These are phyloP conservation scores for Geranium rotundifolium DNA, from an alignment of 345 rosid species.

Conservation along the genomic window DNA sequence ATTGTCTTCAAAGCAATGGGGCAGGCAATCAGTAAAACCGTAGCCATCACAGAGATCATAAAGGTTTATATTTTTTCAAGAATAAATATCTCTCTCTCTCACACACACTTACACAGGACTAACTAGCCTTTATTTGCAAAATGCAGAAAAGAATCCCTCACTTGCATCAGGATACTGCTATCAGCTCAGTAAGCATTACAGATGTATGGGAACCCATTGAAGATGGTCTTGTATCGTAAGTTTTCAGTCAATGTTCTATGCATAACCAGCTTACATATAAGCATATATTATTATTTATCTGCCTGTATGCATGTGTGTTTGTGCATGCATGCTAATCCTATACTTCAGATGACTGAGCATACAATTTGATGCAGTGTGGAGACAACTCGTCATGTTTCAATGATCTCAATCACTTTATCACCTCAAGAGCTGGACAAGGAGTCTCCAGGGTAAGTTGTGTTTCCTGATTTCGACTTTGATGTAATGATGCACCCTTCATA, in stretches of 20 bases:
- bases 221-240: conserved; percentile 91
- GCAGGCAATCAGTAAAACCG: conserved; percentile 86
- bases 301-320: background rate
- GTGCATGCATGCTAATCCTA: background rate
- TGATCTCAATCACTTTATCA: conserved; percentile 86
- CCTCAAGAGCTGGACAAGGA: conserved; percentile 46
- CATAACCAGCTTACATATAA: background rate
- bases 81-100: background rate
- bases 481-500: background rate
- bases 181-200: conserved; percentile 82
- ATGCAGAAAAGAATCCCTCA: conserved; percentile 63
- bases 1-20: conserved; percentile 94
- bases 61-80: conserved; percentile 36
- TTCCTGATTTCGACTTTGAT: background rate
- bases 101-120: background rate
- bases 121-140: background rate
- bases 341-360: conserved; percentile 2
- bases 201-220: conserved; percentile 95
- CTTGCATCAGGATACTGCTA: conserved; percentile 79
- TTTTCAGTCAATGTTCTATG: conserved; percentile 7
- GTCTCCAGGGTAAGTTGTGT: conserved; percentile 72
- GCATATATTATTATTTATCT: background rate
- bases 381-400: conserved; percentile 83
- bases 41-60: conserved; percentile 65
- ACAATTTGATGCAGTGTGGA: conserved; percentile 66